Evolutionary conservation across 768 basidiomycete genomes (phyloP), one percentile per base, ranked within the genome.

Genomic region (Trametes cingulata): DNA sequence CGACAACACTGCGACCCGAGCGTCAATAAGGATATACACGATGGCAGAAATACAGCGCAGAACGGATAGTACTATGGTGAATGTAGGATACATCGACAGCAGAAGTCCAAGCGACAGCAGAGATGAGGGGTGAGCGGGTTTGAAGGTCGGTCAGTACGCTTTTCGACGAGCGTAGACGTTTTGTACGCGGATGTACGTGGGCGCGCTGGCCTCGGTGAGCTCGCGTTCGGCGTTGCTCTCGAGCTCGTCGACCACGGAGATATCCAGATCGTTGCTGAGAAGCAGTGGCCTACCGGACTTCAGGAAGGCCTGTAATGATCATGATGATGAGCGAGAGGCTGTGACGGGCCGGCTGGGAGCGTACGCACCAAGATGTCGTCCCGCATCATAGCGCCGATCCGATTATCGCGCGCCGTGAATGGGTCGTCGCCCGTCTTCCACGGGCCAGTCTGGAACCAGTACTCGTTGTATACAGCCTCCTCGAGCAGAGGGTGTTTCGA

Each of bases 261-360:
- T 79, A 2, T 84, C 71, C 27, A 90, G 66, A 4, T 88, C 90
- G 65, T 76, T 81, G 13, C 84, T 81, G 6, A 91, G 78, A 2
- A 92, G 78, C 41, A 91, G 74, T 20, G 88, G 86, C n/a, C 87
- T 78, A 17, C 82, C 85, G 0, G 85, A 84, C 63, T 77, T 79
- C 40, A 92, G 67, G 68, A 92, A 90, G 14, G 81, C 76, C 87
- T 91, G 62, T 19, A 35, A 39, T 10, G 29, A 33, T 33, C 29
- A 33, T 33, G 29, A 33, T 33, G 6, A 33, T 33, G 29, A 33
- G 29, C 29, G 10, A 33, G 29, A 33, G 29, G 29, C 29, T 4
- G 4, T 4, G 29, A 33, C 4, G 4, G 29, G 6, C 10, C 10
- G 29, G 20, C 36, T 19, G 46, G 24, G 61, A 71, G 55, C 19